Percentiles rank a stretch among this genome's conserved stretches.
phyloP scores from a whole-genome alignment of 2,329 filamentous ascomycete species.

The Botrytis porri region DNA sequence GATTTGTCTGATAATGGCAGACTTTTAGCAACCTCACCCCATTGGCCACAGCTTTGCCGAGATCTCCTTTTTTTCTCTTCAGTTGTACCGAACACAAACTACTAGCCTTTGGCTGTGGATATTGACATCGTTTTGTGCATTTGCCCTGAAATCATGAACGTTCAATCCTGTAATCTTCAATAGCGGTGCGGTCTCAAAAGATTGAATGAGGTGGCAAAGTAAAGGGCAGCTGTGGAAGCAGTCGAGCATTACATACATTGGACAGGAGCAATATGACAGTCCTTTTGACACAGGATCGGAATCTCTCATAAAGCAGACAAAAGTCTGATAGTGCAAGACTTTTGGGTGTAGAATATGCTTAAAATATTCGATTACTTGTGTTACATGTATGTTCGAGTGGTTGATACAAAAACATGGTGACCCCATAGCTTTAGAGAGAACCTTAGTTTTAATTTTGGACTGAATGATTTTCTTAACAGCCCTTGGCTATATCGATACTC shows the following conservation, averaged over 20 bases:
- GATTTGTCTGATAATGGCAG: neutral
- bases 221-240: neutral
- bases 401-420: no score
- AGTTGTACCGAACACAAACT: neutral
- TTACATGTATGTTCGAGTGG: no score
- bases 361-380: no score
- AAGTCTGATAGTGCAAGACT: no score
- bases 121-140: neutral
- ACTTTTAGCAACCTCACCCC: neutral
- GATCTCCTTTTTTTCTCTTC: neutral
- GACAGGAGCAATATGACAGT: neutral
- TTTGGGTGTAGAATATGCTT: no score
- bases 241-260: neutral
- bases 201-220: neutral
- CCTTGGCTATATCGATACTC: neutral
- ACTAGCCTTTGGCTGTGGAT: neutral
- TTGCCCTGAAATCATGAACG: accelerated
- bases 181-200: neutral
- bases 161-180: neutral
- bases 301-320: no score
- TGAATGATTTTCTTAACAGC: neutral
- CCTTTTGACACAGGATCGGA: no score
- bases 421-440: no score
- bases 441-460: no score
- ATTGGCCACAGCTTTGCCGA: neutral